Percentiles rank a stretch among this genome's conserved stretches.
These are phyloP conservation scores for Stagonosporopsis rhizophila DNA, from an alignment of 2,329 filamentous ascomycete species.

Conservation along the genomic window DNA sequence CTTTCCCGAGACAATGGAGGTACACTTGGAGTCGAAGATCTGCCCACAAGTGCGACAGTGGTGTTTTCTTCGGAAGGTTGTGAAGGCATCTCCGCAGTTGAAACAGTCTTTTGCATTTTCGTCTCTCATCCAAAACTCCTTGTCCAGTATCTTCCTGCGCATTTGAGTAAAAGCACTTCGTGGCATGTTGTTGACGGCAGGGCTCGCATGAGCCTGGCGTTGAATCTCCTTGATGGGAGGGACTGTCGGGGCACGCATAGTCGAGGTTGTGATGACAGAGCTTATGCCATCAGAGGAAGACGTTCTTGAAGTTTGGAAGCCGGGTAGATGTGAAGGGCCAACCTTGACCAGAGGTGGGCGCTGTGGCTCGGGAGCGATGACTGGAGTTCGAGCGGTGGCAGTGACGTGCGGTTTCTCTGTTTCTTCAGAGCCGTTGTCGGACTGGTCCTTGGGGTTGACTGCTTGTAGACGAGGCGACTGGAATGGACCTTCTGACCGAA, in stretches of 20 bases:
- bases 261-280: constrained; percentile 45
- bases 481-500: constrained; percentile 36
- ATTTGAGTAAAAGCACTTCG: constrained; percentile 62
- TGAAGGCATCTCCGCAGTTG: constrained; percentile 86
- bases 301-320: constrained; percentile 54
- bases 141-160: constrained; percentile 85
- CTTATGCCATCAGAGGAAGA: constrained; percentile 56
- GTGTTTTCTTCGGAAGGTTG: constrained; percentile 93
- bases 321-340: constrained; percentile 57
- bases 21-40: constrained; percentile 97
- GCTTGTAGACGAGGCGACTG: constrained; percentile 29
- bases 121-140: constrained; percentile 99
- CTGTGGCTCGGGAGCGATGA: constrained; percentile 39
- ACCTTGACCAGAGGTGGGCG: constrained; percentile 53
- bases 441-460: constrained; percentile 29
- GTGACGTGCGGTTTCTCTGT: constrained; percentile 31
- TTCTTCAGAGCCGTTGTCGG: constrained; percentile 34
- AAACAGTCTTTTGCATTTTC: constrained; percentile 98
- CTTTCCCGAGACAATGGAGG: constrained; percentile 84
- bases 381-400: constrained; percentile 32
- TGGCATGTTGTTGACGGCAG: constrained; percentile 50
- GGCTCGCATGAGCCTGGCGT: constrained; percentile 26
- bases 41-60: constrained; percentile 96
- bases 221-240: constrained; percentile 43
- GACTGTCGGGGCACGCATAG: constrained; percentile 41